phyloP scores from a whole-genome alignment of 768 basidiomycete species.

The Panaeolus papilionaceus region DNA sequence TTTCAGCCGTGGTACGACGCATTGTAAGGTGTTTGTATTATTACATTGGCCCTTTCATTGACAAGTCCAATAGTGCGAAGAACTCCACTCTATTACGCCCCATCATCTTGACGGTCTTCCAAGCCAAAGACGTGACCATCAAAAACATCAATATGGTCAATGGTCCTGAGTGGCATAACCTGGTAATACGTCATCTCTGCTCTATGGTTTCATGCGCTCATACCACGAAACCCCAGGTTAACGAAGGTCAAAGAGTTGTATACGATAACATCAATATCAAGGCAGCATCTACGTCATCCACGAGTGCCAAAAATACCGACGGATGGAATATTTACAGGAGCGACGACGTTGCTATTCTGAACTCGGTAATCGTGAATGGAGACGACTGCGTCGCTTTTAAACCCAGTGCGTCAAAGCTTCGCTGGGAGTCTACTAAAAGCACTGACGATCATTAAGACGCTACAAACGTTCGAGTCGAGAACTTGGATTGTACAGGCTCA shows the following conservation, averaged over 20 bases:
- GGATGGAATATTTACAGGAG: conserved; percentile 72
- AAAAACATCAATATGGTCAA: conserved; percentile 55
- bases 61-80: conserved; percentile 37
- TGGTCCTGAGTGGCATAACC: conserved; percentile 59
- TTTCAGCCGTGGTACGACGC: conserved; percentile 61
- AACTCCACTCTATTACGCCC: conserved; percentile 58
- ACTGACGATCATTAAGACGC: conserved; percentile 40
- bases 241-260: conserved; percentile 52
- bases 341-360: conserved; percentile 51
- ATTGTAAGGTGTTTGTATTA: conserved; percentile 37
- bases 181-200: conserved; percentile 35
- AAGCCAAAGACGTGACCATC: conserved; percentile 54
- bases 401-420: conserved; percentile 41
- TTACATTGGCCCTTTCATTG: not conserved
- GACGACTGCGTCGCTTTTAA: conserved; percentile 70
- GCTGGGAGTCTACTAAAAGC: not conserved
- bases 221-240: conserved; percentile 39
- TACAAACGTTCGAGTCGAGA: conserved; percentile 62
- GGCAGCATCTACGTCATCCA: conserved; percentile 50
- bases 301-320: conserved; percentile 57
- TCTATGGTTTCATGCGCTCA: not conserved
- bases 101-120: conserved; percentile 59
- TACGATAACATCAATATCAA: conserved; percentile 54
- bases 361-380: conserved; percentile 58
- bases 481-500: conserved; percentile 65